Evolutionary conservation across 2,329 filamentous ascomycete genomes (phyloP), one percentile per base, ranked within the genome.

Genomic region (Ascochyta koolunga): DNA sequence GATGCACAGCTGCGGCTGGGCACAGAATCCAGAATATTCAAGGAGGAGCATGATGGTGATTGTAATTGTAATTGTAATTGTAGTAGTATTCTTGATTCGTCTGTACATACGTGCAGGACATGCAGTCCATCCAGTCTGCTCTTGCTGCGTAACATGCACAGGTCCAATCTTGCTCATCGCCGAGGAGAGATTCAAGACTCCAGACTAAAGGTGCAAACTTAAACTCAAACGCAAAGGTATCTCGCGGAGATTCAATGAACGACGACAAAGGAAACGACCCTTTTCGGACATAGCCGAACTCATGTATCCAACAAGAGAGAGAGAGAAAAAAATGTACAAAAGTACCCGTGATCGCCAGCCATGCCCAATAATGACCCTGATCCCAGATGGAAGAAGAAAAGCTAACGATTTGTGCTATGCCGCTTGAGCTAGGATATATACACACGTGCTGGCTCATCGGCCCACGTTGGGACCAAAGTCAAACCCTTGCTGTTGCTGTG

Each of bases 391-490:
- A 56, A 56, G 60, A 61, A 54, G 31, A 50, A 53, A 50, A 58
- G 44, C 21, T 33, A 41, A 52, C 56, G 21, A 38, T 44, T 45
- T 54, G 52, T 52, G 54, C 58, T 58, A 65, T 59, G 49, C 43
- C 49, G 49, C 48, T 54, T 54, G 56, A 57, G 58, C 54, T 29
- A 50, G 21, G 41, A 35, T 48, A 37, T 48, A 37, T 35, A 51
- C 42, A 56, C 46, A 44, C 35, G 16, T 32, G 25, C 24, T 67
- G 62, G 63, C 56, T 43, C 53, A 63, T 49, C 65, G 56, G 5
- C 63, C 58, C 22, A 71, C 70, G 19, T 56, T 54, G n/a, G 69
- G 64, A 6, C 74, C 74, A 52, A 77, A 77, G 57, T 77, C 73
- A 41, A 77, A 77, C 27, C 72, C 71, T 25, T 56, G 46, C 15